Evolutionary conservation across 129 eudicot genomes (phyloP), one percentile per base, ranked within the genome.

Genomic region (Pulicaria dysenterica): DNA sequence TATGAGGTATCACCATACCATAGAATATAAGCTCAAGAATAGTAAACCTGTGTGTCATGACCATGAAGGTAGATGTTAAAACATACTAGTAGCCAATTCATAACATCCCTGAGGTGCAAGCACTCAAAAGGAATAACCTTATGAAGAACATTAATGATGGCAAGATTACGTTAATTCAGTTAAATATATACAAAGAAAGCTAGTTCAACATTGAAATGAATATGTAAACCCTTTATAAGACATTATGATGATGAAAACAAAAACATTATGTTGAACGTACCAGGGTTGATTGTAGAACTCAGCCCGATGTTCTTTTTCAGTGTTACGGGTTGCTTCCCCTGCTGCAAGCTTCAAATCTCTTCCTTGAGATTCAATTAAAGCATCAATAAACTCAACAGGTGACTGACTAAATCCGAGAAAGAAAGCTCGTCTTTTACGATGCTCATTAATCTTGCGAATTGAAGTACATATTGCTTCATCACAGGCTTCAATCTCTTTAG

Each of bases 321-420:
- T 82, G 78, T 75, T 91, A 37, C 91, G 91, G 67, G 89, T 84
- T 75, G 84, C 74, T 73, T 83, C 97, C 64, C 95, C 97, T 4
- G 89, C 73, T 12, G 85, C 83, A 67, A 86, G 71, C 86, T 86
- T 91, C 80, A 91, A 72, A 78, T 91, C 97, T 64, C 80, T 88
- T 68, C 85, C 86, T 66, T 91, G 97, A 62, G 97, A 91, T 76
- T 91, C 97, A 75, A 91, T 51, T 72, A 91, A 65, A 19, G 97
- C 88, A 84, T 91, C 90, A 58, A 88, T 84, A 77, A 91, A 91
- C 77, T 91, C 97, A 14, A 86, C 85, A 5, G 97, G 97, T 15
- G 97, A 91, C 69, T 91, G 96, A 76, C 97, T 91, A 73, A 91
- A 88, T 13, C 97, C 97, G 58, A 91, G 92, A 77, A 91, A 91